Evolutionary conservation across 2,329 filamentous ascomycete genomes (phyloP), one percentile per base, ranked within the genome.

Genomic region (Fusarium oxysporum): DNA sequence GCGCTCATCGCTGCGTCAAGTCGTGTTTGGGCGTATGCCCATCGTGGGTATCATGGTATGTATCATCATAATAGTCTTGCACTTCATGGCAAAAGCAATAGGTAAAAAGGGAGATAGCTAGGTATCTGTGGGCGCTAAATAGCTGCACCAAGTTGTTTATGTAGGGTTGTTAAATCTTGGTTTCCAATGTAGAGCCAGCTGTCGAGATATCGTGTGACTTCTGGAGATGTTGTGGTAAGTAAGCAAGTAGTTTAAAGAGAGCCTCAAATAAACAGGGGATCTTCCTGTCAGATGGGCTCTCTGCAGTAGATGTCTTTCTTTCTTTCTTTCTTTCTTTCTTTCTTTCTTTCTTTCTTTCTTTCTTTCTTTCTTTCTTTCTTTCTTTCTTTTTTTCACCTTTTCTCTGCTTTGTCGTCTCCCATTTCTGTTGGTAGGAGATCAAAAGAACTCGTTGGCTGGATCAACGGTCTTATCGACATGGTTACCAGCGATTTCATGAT

Each of bases 381-480:
- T 41, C 8, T 37, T 30, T 23, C 11, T 17, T 37, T 30, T 23
- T 17, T 17, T 21, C 13, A 8, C 19, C 28, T 51, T 51, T 28
- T 13, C 13, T 61, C 9, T 25, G 23, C 19, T 13, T 21, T 17
- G 9, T 35, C n/a, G 4, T 56, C 28, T 25, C 47, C 17, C 9
- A 17, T 41, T 38, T 17, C 35, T 38, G 21, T 23, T 8, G 33
- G 25, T 56, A 14, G 17, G 10, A 6, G 30, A 19, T 68, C 10
- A 68, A 23, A 68, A 68, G 28, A 68, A 63, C 6, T 60, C 54
- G 4, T 41, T n/a, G 12, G 50, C 44, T 1, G 62, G 40, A 5
- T 62, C 47, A 8, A 66, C 11, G 1, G 64, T 32, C 32, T 45
- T 50, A 25, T 51, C 37, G 10, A 33, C 47, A 28, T 54, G 47